Conservation (phyloP, 2,329 filamentous ascomycete genomes). For the Colletotrichum liaoningense region DNA sequence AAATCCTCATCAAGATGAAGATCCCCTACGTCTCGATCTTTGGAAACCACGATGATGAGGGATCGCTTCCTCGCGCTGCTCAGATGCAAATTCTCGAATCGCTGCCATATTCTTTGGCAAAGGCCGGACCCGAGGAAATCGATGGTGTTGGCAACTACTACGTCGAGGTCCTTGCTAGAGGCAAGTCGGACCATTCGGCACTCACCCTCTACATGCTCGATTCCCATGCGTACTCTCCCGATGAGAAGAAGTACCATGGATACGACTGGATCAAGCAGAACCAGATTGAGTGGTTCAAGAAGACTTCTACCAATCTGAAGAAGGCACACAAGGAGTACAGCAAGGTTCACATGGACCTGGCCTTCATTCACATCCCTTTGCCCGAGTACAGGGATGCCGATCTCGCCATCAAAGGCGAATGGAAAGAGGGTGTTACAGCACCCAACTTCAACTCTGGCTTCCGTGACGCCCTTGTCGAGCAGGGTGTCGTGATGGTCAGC, state of each 20-base stretch:
- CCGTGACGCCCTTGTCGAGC: conserved; percentile 85
- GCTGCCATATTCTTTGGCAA: conserved; percentile 90
- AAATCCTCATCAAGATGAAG: conserved; percentile 84
- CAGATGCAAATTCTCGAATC: conserved; percentile 90
- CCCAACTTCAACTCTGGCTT: conserved; percentile 94
- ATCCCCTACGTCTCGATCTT: conserved; percentile 96
- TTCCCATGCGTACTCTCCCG: conserved; percentile 90
- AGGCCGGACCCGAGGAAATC: conserved; percentile 82
- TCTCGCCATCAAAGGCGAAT: conserved; percentile 74
- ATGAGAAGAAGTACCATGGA: conserved; percentile 88
- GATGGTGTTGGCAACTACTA: conserved; percentile 96
- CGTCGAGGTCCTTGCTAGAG: conserved; percentile 87
- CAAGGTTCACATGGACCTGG: conserved; percentile 93
- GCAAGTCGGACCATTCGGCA: conserved; percentile 85
- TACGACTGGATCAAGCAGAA: conserved; percentile 98
- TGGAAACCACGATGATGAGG: conserved; percentile 97
- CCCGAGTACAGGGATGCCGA: conserved; percentile 82
- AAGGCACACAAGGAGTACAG: conserved; percentile 86
- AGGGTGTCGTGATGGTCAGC: conserved; percentile 87
- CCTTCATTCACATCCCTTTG: conserved; percentile 96
- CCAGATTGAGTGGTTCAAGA: conserved; percentile 95
- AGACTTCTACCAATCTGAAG: conserved; percentile 79
- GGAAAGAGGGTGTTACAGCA: conserved; percentile 87
- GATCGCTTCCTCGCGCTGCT: conserved; percentile 77
- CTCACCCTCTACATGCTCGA: conserved; percentile 96